These are phyloP conservation scores for Conringia planisiliqua DNA, from an alignment of 345 rosid genomes.

Conservation along the genomic window DNA sequence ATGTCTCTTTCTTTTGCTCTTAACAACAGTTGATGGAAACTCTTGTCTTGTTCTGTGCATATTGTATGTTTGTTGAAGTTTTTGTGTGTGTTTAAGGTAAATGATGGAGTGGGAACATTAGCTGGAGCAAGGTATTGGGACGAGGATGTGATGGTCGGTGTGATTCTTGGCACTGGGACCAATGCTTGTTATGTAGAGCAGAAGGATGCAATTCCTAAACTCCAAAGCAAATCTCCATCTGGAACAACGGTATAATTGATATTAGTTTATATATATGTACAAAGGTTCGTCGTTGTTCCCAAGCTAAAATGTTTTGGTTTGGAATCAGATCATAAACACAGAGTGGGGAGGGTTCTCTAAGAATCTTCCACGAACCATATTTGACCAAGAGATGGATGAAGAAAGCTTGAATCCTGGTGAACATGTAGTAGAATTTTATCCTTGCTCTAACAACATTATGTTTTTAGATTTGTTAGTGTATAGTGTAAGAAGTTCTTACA, in stretches of 20 bases:
- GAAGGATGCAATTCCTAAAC: conserved; percentile 60
- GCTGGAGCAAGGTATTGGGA: conserved; percentile 87
- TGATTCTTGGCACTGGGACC: conserved; percentile 90
- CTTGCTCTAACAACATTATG: background rate
- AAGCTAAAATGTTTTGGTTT: conserved; percentile 13
- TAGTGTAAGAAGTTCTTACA: background rate
- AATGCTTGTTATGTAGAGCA: conserved; percentile 89
- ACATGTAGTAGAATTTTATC: conserved; percentile 48
- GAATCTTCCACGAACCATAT: conserved; percentile 63
- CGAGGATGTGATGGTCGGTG: conserved; percentile 81
- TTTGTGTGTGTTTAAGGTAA: conserved; percentile 47
- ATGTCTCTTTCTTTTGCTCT: conserved; percentile 7
- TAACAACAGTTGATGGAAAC: background rate
- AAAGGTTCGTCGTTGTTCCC: background rate
- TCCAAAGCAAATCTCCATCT: conserved; percentile 39
- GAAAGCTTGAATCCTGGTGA: conserved; percentile 76
- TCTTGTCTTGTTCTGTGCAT: background rate
- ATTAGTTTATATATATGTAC: background rate
- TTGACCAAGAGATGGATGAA: conserved; percentile 74
- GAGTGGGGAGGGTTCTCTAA: conserved; percentile 91
- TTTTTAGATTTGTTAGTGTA: background rate
- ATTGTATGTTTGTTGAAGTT: background rate
- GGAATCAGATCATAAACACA: conserved; percentile 62
- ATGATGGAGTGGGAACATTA: conserved; percentile 75
- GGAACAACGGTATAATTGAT: conserved; percentile 48